A percentile compares a stretch with the other conserved stretches of the same genome.
These are phyloP conservation scores for Dendrobium nobile DNA, from an alignment of 106 monocot species.

Conservation along the genomic window DNA sequence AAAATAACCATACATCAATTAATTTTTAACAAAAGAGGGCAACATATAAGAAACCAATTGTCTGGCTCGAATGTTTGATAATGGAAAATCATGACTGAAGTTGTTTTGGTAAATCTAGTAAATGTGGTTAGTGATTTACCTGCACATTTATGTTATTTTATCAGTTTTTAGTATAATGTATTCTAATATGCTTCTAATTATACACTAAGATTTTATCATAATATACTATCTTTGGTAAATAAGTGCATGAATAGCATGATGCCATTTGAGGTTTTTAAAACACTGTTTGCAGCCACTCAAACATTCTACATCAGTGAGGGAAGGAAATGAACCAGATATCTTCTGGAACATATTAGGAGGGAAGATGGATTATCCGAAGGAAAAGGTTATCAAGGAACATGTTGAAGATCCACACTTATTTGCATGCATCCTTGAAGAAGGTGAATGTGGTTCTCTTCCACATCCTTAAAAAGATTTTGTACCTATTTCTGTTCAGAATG, in stretches of 20 bases:
- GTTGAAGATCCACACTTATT: slow-evolving; percentile 32
- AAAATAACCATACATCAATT: background rate
- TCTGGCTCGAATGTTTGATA: background rate
- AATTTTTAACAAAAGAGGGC: background rate
- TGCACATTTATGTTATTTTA: background rate
- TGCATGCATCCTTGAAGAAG: slow-evolving; percentile 17
- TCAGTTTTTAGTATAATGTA: background rate
- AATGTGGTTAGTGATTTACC: background rate
- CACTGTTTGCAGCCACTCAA: slow-evolving; percentile 14
- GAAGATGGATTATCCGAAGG: slow-evolving; percentile 25
- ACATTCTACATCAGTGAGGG: slow-evolving; percentile 23
- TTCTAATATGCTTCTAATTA: background rate
- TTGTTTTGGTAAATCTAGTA: background rate
- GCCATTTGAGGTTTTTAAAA: background rate
- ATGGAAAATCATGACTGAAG: background rate
- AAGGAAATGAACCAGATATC: slow-evolving; percentile 25
- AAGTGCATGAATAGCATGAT: background rate
- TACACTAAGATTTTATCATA: background rate
- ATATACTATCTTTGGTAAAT: background rate
- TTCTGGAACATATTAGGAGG: slow-evolving; percentile 27
- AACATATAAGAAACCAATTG: background rate
- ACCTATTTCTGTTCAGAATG: background rate
- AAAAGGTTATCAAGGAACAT: slow-evolving; percentile 21
- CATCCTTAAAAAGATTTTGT: slow-evolving; percentile 1
- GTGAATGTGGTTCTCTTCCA: slow-evolving; percentile 12